These are phyloP conservation scores for Neofusicoccum laricinum DNA, from an alignment of 2,329 filamentous ascomycete genomes.

Conservation along the genomic window DNA sequence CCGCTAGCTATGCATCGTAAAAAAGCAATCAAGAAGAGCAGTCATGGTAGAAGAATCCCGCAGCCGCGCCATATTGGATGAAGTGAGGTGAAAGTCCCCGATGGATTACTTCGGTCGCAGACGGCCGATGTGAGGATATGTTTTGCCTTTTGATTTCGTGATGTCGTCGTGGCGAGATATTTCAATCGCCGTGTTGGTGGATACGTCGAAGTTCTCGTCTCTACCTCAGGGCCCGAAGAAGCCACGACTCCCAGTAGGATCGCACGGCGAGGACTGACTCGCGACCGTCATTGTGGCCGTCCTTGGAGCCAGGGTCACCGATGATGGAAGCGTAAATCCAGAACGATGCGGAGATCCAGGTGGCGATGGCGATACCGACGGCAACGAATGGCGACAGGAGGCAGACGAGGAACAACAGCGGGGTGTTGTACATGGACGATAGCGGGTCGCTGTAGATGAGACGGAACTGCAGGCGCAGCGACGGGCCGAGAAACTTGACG, in stretches of 20 bases:
- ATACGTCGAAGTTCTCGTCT: not conserved
- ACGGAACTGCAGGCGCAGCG: conserved; percentile 51
- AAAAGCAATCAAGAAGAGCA: not conserved
- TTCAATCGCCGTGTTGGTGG: not conserved
- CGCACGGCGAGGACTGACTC: conserved; percentile 58
- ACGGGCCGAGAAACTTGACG: conserved; percentile 51
- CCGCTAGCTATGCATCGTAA: conserved; percentile 8
- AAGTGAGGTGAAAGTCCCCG: not conserved
- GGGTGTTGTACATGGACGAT: conserved; percentile 32
- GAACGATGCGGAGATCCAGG: conserved; percentile 60
- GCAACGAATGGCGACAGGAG: conserved; percentile 56
- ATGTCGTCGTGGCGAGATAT: conserved; percentile 5
- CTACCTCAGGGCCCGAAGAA: conserved; percentile 39
- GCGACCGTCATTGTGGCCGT: conserved; percentile 58
- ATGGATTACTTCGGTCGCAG: not conserved
- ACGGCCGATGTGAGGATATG: not conserved
- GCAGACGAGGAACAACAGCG: conserved; percentile 52
- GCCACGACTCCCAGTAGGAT: conserved; percentile 60
- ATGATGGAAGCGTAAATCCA: conserved; percentile 61
- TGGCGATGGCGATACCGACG: conserved; percentile 53
- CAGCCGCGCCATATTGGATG: not conserved
- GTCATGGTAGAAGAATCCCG: not conserved
- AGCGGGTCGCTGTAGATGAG: conserved; percentile 45
- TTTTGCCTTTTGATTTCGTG: not conserved
- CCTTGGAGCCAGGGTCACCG: conserved; percentile 57